Percentiles rank a stretch among this genome's conserved stretches.
phyloP scores from a whole-genome alignment of 2,329 filamentous ascomycete species.

The Colletotrichum sp. region DNA sequence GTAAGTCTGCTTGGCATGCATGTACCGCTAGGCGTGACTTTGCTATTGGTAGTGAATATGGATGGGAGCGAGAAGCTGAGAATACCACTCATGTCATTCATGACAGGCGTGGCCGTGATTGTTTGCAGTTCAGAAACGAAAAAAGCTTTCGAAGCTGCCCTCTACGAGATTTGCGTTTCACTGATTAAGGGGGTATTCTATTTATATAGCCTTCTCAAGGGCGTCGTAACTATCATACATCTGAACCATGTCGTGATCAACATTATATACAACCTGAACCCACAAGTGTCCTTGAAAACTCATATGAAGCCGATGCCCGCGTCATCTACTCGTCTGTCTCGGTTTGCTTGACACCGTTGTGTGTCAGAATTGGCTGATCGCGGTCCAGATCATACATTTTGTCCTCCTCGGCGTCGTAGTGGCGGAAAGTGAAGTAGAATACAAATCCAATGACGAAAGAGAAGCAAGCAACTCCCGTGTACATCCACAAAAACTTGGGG shows the following conservation, averaged over 20 bases:
- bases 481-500: conserved; percentile 72
- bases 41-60: too few relatives aligned
- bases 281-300: not conserved
- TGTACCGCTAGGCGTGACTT: too few relatives aligned
- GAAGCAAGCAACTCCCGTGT: conserved; percentile 58
- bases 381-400: conserved; percentile 42
- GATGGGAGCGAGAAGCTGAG: too few relatives aligned
- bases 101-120: too few relatives aligned
- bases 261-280: not conserved
- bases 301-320: not conserved
- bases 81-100: too few relatives aligned
- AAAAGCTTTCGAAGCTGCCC: too few relatives aligned
- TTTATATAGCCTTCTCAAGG: not conserved
- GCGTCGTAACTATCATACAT: not conserved
- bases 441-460: conserved; percentile 52
- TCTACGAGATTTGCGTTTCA: not conserved
- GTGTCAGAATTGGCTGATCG: conserved; percentile 31
- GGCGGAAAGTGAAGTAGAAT: conserved; percentile 53
- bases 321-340: not conserved
- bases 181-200: not conserved
- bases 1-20: too few relatives aligned
- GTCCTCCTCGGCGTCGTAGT: conserved; percentile 42
- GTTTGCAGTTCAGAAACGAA: not conserved
- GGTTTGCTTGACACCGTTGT: conserved; percentile 7
- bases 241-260: not conserved